Evolutionary conservation across 495 filamentous ascomycete species (phyloP).

Genomic region (Delitschia confertaspora): DNA sequence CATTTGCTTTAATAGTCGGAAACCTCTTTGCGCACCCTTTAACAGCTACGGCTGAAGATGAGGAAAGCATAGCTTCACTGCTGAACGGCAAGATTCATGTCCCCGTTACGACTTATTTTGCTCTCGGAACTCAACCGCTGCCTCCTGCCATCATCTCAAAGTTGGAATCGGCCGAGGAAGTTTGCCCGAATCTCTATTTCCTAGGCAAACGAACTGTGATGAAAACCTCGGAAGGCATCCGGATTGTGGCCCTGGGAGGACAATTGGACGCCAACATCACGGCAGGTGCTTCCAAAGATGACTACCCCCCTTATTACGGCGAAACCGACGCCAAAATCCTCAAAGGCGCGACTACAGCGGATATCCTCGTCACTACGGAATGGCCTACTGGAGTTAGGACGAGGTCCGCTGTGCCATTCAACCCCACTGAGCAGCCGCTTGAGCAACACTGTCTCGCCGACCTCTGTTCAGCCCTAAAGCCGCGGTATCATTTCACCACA

Average conservation of each 20-base stretch:
- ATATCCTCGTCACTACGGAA: slow-evolving; percentile 75
- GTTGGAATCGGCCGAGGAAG: slow-evolving; percentile 67
- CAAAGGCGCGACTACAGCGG: slow-evolving; percentile 61
- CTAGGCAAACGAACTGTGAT: slow-evolving; percentile 75
- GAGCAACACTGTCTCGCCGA: slow-evolving; percentile 56
- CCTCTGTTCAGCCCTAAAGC: slow-evolving; percentile 64
- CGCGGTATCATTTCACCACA: slow-evolving; percentile 77
- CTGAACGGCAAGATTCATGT: slow-evolving; percentile 61
- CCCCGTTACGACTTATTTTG: slow-evolving; percentile 80
- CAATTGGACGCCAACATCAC: slow-evolving; percentile 45
- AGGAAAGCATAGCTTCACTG: slow-evolving; percentile 53
- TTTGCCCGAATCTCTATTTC: slow-evolving; percentile 81
- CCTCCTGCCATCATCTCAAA: slow-evolving; percentile 59
- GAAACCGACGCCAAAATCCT: slow-evolving; percentile 67
- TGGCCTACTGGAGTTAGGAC: slow-evolving; percentile 70
- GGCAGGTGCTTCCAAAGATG: slow-evolving; percentile 49
- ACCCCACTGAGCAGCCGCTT: slow-evolving; percentile 39
- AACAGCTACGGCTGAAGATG: slow-evolving; percentile 37
- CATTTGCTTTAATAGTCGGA: slow-evolving; percentile 73
- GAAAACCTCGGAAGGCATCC: slow-evolving; percentile 82
- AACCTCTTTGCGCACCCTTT: slow-evolving; percentile 56
- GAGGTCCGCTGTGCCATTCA: slow-evolving; percentile 48
- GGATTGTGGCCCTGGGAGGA: slow-evolving; percentile 75
- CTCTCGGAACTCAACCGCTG: slow-evolving; percentile 57
- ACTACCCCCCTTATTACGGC: slow-evolving; percentile 59